A percentile compares a stretch with the other conserved stretches of the same genome.
Evolutionary conservation across 2,329 filamentous ascomycete species (phyloP).

Genomic region (Trichoderma semiorbis): DNA sequence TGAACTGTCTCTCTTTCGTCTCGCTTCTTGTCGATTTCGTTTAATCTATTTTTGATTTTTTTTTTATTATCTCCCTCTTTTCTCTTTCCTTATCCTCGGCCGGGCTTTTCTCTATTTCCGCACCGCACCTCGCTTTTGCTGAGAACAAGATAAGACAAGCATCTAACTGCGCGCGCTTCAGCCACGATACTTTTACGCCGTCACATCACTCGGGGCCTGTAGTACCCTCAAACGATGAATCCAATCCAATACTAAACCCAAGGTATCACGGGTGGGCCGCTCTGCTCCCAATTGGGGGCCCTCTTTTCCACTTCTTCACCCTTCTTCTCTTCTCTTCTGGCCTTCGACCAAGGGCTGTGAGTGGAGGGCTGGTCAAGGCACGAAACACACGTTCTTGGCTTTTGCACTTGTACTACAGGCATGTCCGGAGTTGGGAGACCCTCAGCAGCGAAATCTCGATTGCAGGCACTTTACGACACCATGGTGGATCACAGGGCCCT

Average conservation of each 20-base stretch:
- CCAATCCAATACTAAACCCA: neutral
- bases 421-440: constrained; percentile 23
- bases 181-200: neutral
- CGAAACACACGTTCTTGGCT: neutral
- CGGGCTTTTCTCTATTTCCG: neutral
- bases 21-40: neutral
- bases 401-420: neutral
- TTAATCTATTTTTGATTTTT: neutral
- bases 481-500: constrained; percentile 18
- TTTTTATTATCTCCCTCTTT: neutral
- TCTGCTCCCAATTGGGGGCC: neutral
- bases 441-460: constrained; percentile 33
- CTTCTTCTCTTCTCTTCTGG: neutral
- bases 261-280: neutral
- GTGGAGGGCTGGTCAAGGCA: neutral
- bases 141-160: neutral
- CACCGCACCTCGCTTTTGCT: neutral
- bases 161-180: neutral
- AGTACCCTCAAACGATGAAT: neutral
- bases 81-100: neutral
- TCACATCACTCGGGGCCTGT: neutral
- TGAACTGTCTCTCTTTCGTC: constrained; percentile 1
- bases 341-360: neutral
- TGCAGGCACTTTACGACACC: constrained; percentile 18
- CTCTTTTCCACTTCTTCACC: neutral